Base-by-base conservation (phyloP, 169 alveolate genomes). In the Cryptosporidium parvum region DNA sequence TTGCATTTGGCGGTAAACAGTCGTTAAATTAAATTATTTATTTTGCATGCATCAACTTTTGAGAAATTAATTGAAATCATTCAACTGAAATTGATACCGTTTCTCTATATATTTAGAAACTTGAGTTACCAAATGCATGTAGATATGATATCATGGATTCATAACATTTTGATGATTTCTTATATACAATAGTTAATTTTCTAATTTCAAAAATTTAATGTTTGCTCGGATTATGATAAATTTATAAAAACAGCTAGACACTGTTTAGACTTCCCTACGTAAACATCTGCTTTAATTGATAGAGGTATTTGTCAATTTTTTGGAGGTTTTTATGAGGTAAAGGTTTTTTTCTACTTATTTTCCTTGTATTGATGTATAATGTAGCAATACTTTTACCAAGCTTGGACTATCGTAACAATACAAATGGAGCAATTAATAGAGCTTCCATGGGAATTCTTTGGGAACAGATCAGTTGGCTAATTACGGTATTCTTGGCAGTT, bases 361-460 rank as follows among this genome's bases (percentile, higher is more conserved):
- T 56, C 67, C 67, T 56, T 3, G 7, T 2, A 72, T 72, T 72
- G 51, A 75, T 75, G 86, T 75, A 75, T 75, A 75, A 75, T 75
- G 86, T 75, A 56, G 86, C 86, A 75, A 42, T 75, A 39, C 86
- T 75, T 75, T 37, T 75, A 56, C 86, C 86, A 37, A 75, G 86
- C 59, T 75, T 75, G 56, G 86, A 75, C n/a, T 75, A 75, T 39
- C 86, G 86, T 39, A 75, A 75, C 35, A 75, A 75, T 31, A 75
- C 73, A 1, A 75, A 59, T 75, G 86, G 86, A 35, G 71, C 71
- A 3, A 75, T 75, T 23, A 75, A 75, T 75, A 75, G 58, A 75
- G 86, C 86, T 14, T 52, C 86, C 29, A 53, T 75, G 35, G 86
- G 86, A 56, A 75, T 75, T 56, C 29, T 75, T 35, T 75, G 42